Evolutionary conservation across 2,329 filamentous ascomycete genomes (phyloP).

Genomic region (Penicillium decumbens): DNA sequence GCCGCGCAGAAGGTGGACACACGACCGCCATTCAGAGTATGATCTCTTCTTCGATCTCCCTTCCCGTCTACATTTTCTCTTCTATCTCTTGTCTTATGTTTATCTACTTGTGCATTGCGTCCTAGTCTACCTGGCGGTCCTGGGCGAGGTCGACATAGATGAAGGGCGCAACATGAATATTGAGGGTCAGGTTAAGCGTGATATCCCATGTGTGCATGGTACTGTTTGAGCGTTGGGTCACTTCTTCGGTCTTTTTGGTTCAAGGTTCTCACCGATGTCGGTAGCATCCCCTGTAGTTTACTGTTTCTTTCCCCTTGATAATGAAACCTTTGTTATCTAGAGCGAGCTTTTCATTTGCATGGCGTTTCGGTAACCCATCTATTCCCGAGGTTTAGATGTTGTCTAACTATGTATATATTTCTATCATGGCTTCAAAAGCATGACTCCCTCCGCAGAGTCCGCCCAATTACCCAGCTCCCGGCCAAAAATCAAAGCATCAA

Average conservation of each 20-base stretch:
- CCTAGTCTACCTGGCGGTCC: neutral
- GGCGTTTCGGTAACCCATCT: neutral
- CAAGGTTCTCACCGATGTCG: conserved; percentile 11
- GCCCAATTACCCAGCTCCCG: conserved; percentile 26
- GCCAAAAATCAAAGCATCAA: conserved; percentile 40
- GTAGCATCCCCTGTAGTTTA: conserved; percentile 22
- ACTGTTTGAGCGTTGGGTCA: conserved; percentile 20
- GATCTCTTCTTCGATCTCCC: neutral
- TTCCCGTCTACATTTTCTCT: conserved; percentile 1
- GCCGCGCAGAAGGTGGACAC: conserved; percentile 26
- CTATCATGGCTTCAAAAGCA: neutral
- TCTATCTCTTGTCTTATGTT: conserved; percentile 12
- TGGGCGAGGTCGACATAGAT: neutral
- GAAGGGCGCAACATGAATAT: conserved; percentile 10
- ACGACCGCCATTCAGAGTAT: conserved; percentile 35
- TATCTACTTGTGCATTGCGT: conserved; percentile 12
- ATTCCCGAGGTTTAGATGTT: neutral
- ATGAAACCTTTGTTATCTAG: conserved; percentile 3
- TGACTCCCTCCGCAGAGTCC: no score
- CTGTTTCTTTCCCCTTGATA: neutral
- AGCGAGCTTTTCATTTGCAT: neutral
- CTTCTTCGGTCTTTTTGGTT: conserved; percentile 7
- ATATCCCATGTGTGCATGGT: conserved; percentile 27
- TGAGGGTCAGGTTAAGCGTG: conserved; percentile 24
- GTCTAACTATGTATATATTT: neutral